Evolutionary conservation across 768 basidiomycete genomes (phyloP).

Genomic region (Cystobasidium tubakii): DNA sequence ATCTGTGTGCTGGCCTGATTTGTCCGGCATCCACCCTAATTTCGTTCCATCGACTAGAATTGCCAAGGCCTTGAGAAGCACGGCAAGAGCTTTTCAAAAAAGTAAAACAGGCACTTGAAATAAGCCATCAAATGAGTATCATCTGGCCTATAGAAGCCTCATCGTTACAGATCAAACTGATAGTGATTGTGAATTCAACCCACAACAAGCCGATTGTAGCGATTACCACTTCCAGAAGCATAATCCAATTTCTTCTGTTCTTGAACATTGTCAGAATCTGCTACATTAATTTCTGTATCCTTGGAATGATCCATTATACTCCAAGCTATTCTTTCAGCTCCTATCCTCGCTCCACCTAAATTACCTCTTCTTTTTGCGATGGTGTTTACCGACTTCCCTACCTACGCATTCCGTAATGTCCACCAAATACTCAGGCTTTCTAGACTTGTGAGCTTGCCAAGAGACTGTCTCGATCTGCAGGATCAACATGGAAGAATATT

Average conservation of each 20-base stretch:
- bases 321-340: constrained; percentile 34
- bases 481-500: constrained; percentile 45
- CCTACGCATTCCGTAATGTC: constrained; percentile 45
- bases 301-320: neutral
- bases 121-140: no score
- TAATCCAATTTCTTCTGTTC: constrained; percentile 2
- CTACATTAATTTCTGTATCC: neutral
- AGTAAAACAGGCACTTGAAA: no score
- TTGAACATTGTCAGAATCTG: neutral
- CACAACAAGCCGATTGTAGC: constrained; percentile 11
- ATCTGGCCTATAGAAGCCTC: no score
- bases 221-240: neutral
- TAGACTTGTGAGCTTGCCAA: constrained; percentile 39
- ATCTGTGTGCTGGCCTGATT: no score
- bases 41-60: no score
- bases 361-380: constrained; percentile 41
- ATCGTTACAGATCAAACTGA: no score
- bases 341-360: constrained; percentile 23
- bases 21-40: no score
- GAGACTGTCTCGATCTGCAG: constrained; percentile 44
- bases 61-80: no score
- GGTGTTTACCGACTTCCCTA: constrained; percentile 43
- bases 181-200: no score
- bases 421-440: constrained; percentile 39
- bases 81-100: no score